phyloP scores from a whole-genome alignment of 352 stramenopile genomes.

The Phytophthora sansomeana region DNA sequence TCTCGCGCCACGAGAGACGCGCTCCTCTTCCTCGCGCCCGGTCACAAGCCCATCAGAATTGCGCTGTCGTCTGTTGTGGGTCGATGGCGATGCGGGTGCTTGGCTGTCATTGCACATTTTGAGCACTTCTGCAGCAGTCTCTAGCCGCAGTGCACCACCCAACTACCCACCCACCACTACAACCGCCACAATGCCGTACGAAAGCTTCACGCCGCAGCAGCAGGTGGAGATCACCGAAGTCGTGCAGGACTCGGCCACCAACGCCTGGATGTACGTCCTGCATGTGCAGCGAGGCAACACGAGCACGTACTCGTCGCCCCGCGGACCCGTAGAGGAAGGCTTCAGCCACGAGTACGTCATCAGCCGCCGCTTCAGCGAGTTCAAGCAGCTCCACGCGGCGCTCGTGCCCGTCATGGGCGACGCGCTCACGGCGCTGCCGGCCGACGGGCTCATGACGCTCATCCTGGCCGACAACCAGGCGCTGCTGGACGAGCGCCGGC shows the following conservation, averaged over 20 bases:
- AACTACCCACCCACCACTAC: conserved; percentile 3
- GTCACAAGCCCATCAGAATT: conserved; percentile 25
- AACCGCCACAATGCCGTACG: conserved; percentile 64
- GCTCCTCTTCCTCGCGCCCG: too few relatives aligned
- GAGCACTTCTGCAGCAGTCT: conserved; percentile 19
- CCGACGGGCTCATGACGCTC: conserved; percentile 69
- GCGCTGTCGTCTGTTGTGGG: conserved; percentile 30
- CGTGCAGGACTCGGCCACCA: conserved; percentile 63
- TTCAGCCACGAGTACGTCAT: conserved; percentile 63
- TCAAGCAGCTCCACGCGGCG: conserved; percentile 69
- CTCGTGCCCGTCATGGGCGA: conserved; percentile 56
- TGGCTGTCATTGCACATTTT: conserved; percentile 41
- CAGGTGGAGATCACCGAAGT: conserved; percentile 72
- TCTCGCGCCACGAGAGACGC: conserved; percentile 17
- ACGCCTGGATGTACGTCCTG: conserved; percentile 74
- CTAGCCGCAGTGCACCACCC: neutral
- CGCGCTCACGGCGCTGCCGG: conserved; percentile 59
- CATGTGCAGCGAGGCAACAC: conserved; percentile 52
- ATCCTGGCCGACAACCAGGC: conserved; percentile 75
- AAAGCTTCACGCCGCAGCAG: conserved; percentile 72
- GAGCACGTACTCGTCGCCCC: conserved; percentile 41
- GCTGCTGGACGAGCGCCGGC: conserved; percentile 67
- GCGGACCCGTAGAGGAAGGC: conserved; percentile 41
- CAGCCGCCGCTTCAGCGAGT: conserved; percentile 72
- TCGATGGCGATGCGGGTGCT: conserved; percentile 6